Evolutionary conservation across 192 early-diverging fungal genomes (phyloP), one percentile per base, ranked within the genome.

Genomic region (Funneliformis geosporum): DNA sequence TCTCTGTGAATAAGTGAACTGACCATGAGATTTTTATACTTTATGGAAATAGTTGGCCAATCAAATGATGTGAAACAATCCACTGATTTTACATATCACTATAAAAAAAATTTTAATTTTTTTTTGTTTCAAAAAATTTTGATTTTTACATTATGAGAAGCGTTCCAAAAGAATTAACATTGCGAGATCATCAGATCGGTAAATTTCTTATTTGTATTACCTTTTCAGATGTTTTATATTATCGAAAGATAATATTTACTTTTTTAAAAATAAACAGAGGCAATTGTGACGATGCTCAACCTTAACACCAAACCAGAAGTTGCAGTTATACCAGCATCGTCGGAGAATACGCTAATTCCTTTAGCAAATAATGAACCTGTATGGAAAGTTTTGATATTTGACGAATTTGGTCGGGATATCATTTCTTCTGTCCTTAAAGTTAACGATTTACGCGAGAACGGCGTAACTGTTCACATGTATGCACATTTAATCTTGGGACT

Each of bases 381-480:
- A 72, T 99, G 98, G 98, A 99, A 99, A 79, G 96, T 99, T 7
- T 84, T 99, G 55, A 88, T 99, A 42, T 97, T 98, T 86, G 98
- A 99, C 85, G 85, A 91, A 79, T 93, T 94, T 80, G 94, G 95
- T 43, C 94, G 95, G 71, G 95, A 97, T 84, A 89, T 99, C 70
- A 97, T 99, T 69, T 98, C 97, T 23, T 98, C 97, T n/a, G 90
- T 98, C 12, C 86, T 99, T 64, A 95, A 96, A 67, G 95, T 99
- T 8, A 96, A 95, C 82, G 96, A 99, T 82, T 88, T 99, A 76
- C 91, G 98, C 43, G 95, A 97, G 70, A 92, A 93, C 83, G 98
- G 98, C 44, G 91, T 99, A 27, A 99, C 98, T 0, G 95, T 99
- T 47, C 97, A 99, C 79, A 98, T 99, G 98, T 95, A 86, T 44